Evolutionary conservation across 352 stramenopile genomes (phyloP), one percentile per base, ranked within the genome.

Genomic region (Globisporangium orthogonon): DNA sequence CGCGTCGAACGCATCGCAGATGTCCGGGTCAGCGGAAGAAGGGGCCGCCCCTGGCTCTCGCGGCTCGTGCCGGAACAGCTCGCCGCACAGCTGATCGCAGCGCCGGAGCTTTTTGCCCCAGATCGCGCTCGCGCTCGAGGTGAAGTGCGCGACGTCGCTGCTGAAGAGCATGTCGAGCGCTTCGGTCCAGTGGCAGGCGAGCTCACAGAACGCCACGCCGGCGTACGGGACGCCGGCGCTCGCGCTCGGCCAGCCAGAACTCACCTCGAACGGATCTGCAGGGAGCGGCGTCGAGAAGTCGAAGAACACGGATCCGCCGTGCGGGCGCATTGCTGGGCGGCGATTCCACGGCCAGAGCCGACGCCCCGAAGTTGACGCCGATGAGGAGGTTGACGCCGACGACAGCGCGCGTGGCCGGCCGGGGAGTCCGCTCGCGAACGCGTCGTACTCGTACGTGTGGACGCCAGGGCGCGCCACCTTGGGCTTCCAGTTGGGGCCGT

Each of bases 111-210:
- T 84, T 15, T 67, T 59, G 18, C 66, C 69, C 51, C 83, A 90
- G 17, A 88, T 66, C 2, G 80, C 69, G 10, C 63, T 63, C 77
- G 87, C 86, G 35, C 67, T 84, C 14, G 63, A 63, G 56, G 83
- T 70, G 46, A 43, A 43, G 11, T 43, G 37, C 37, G 1, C 11
- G 2, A 83, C 76, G 7, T 90, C 75, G n/a, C 67, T 70, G 50
- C 71, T 87, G 56, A 88, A 90, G 14, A 90, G 69, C 67, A 75
- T 71, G 9, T 76, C 77, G 52, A 86, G 62, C 1, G 74, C 77
- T 39, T 90, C 80, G 15, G 73, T 60, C 30, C 87, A 30, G 37
- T 73, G 63, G 53, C 80, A 87, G 37, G 69, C 70, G 4, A 90
- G 61, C 11, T 81, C 73, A 11, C 76, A 79, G 53, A 86, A 76